Base-by-base conservation (phyloP, 305 asterid species). In the Rubia peregrina region DNA sequence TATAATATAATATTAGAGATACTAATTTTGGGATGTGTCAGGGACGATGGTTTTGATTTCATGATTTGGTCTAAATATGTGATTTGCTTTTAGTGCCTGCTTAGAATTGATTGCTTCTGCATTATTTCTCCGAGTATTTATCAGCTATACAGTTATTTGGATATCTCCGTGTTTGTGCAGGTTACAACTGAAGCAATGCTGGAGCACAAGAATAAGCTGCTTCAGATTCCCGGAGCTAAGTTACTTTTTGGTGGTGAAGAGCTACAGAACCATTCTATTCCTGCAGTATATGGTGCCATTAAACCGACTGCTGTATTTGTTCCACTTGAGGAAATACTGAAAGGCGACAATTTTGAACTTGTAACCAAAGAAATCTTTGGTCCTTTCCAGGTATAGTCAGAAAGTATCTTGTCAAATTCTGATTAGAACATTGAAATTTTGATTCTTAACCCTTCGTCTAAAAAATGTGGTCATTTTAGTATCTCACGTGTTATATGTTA, bases 281-380 rank as follows among this genome's bases (percentile, higher is more conserved):
- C 99, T 56, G 22, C 78, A 56, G 68, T 94, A 61, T 94, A 94
- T 74, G 99, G 99, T 65, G 96, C 97, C 76, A 88, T 94, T 70
- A 86, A 80, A 86, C 99, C 99, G 4, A 94, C 99, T 74, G 99
- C 99, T 19, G 85, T 94, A 43, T 94, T 86, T 75, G 66, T 94
- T 71, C 99, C 99, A n/a, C 84, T 94, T 0, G 93, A 88, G 74
- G 96, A 94, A 83, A 88, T 94, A 64, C 66, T 89, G 61, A 89
- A 91, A 75, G 92, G 79, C 9, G 68, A 80, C 10, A 90, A 94
- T 77, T 94, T 81, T 61, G 89, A 78, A 73, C 88, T 94, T 16
- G 97, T 89, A 38, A 89, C 96, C 0, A 86, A 82, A 80, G 99
- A 94, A 84, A 87, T 89, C 12, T 94, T 91, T 64, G 99, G 99